Base-by-base conservation (phyloP, 805 yeast species). In the Maudiozyma barnettii region DNA sequence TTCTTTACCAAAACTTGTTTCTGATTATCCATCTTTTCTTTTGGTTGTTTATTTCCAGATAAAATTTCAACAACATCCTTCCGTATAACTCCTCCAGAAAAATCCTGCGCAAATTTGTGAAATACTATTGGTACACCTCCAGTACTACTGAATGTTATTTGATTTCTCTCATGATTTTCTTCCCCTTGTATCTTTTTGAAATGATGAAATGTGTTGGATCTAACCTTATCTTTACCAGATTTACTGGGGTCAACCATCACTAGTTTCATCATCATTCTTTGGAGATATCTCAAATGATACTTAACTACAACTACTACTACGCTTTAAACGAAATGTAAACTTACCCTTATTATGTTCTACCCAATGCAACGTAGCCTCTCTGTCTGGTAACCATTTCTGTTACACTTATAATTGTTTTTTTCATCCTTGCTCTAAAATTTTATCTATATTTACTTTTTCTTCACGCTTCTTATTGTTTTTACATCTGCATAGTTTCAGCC, bases 211-310 rank as follows among this genome's bases (percentile, higher is more conserved):
- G 50, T 50, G 10, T 42, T 47, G 5, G 50, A 43, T 31, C 52
- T 36, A 18, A 50, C 46, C 29, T 50, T 50, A n/a, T 49, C 50
- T 16, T 45, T 38, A 18, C 44, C 45, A 10, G 51, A 44, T 36
- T 50, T 50, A 18, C 49, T 48, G 13, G 53, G 53, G 30, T 50
- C 51, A 5, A 50, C 53, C 51, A 50, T 50, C 5, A 50, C 53
- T 8, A 50, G 43, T 29, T 45, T 50, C 53, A 50, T 50, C 37
- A 45, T 44, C 39, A 37, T 45, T 12, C n/a, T 3, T 39, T 21
- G 4, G 30, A 2, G 30, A 33, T 33, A 33, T 14, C 36, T 16
- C 18, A n/a, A 33, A 33, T 14, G 18, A 5, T 31, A 5, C 19
- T 9, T 18, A 18, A 33, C 8, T n/a, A 10, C 18, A 33, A 33